These are phyloP conservation scores for Epichloe festucae DNA, from an alignment of 2,329 filamentous ascomycete species.

Conservation along the genomic window DNA sequence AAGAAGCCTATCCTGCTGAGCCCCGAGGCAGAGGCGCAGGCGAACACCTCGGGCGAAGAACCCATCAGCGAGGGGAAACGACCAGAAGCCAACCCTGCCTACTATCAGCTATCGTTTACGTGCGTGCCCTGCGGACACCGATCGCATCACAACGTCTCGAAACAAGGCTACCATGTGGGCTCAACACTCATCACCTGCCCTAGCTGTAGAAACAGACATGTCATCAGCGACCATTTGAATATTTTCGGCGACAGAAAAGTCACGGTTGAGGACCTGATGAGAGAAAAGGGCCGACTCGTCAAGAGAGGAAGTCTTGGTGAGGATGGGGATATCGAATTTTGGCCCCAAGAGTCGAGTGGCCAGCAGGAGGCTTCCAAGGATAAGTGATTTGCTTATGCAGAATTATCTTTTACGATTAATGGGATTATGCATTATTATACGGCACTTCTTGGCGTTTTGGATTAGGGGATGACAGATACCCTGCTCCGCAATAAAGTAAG, in stretches of 20 bases:
- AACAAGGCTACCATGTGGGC: conserved; percentile 89
- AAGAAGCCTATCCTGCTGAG: conserved; percentile 5
- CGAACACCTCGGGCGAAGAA: conserved; percentile 6
- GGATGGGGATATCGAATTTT: conserved; percentile 86
- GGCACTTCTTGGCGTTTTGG: not conserved
- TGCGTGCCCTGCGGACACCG: conserved; percentile 73
- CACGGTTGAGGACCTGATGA: conserved; percentile 67
- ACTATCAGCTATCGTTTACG: conserved; percentile 84
- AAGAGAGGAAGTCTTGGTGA: conserved; percentile 58
- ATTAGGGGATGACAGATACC: not conserved
- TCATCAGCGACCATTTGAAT: conserved; percentile 79
- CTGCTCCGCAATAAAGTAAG: not conserved
- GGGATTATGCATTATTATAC: not conserved
- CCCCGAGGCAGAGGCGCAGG: conserved; percentile 4
- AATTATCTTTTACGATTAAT: not conserved
- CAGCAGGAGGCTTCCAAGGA: not conserved
- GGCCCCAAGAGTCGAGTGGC: conserved; percentile 51
- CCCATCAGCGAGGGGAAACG: conserved; percentile 16
- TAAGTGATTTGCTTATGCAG: not conserved
- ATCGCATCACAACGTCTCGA: conserved; percentile 75
- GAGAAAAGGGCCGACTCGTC: conserved; percentile 60
- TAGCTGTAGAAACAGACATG: conserved; percentile 69
- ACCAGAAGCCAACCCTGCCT: conserved; percentile 36
- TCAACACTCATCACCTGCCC: conserved; percentile 85
- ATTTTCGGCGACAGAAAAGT: conserved; percentile 61